Percentiles rank a stretch among this genome's conserved stretches.
Conservation (phyloP, 495 filamentous ascomycete species). For the Aspergillus incahuasiensis region DNA sequence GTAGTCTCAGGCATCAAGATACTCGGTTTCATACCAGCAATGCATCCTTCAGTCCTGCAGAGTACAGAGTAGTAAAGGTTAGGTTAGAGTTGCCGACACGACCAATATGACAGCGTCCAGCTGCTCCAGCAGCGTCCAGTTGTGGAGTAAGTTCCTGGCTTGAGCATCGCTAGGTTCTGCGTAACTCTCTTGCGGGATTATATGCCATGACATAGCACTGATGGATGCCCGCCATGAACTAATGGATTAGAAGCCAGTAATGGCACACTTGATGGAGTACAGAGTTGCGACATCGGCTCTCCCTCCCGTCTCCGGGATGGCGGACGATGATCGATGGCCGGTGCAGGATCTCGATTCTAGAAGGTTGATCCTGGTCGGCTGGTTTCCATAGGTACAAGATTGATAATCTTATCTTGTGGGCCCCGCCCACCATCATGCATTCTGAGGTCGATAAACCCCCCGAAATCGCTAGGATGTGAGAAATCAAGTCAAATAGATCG, state of each 20-base stretch:
- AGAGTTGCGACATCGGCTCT: background rate
- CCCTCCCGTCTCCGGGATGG: background rate
- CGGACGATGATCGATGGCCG: background rate
- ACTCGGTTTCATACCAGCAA: background rate
- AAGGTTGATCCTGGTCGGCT: too few relatives aligned
- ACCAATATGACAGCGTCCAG: too few relatives aligned
- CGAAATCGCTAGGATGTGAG: too few relatives aligned
- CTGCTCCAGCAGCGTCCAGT: too few relatives aligned
- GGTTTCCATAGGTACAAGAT: slow-evolving; percentile 1
- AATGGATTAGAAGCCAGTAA: background rate
- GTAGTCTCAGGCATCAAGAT: background rate
- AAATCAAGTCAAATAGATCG: too few relatives aligned
- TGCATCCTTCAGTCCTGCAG: background rate
- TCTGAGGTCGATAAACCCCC: too few relatives aligned
- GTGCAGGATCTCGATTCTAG: background rate
- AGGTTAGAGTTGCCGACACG: background rate
- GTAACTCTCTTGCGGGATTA: too few relatives aligned
- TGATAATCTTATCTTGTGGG: slow-evolving; percentile 31
- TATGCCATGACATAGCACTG: too few relatives aligned
- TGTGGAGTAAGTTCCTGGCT: too few relatives aligned
- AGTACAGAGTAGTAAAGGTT: background rate
- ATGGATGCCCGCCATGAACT: too few relatives aligned
- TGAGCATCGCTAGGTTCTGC: too few relatives aligned
- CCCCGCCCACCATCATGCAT: slow-evolving; percentile 1
- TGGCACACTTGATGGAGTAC: background rate